Conservation (phyloP, 2,329 filamentous ascomycete genomes). For the Aureobasidium zeae region DNA sequence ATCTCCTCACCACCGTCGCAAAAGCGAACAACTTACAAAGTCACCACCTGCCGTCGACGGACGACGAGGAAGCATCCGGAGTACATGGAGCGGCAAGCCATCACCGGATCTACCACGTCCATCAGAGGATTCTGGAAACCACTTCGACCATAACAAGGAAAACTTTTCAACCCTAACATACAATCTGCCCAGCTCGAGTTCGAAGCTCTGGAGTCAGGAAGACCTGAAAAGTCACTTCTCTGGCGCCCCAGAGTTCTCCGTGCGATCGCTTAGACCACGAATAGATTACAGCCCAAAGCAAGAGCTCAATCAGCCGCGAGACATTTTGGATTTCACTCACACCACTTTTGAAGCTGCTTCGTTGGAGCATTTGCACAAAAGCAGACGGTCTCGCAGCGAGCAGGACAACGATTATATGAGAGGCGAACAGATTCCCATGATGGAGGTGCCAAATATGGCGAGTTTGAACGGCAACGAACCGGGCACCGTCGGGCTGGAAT, state of each 20-base stretch:
- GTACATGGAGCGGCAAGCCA: slow-evolving; percentile 1
- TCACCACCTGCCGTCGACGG: background rate
- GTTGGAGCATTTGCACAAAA: slow-evolving; percentile 2
- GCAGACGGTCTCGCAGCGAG: slow-evolving; percentile 2
- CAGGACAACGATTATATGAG: too few species aligned
- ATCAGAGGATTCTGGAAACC: slow-evolving; percentile 5
- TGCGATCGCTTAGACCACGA: slow-evolving; percentile 11
- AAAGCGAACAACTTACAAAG: background rate
- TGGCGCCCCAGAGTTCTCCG: slow-evolving; percentile 24
- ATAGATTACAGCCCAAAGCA: slow-evolving; percentile 4
- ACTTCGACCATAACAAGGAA: slow-evolving; percentile 2
- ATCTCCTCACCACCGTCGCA: background rate
- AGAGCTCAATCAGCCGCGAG: slow-evolving; percentile 14
- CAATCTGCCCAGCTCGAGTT: background rate
- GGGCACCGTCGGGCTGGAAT: slow-evolving; percentile 38
- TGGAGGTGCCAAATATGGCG: slow-evolving; percentile 43
- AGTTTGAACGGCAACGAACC: slow-evolving; percentile 36
- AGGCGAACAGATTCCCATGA: slow-evolving; percentile 11
- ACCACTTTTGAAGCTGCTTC: slow-evolving; percentile 19
- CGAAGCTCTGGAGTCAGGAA: slow-evolving; percentile 17
- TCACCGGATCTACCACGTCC: slow-evolving; percentile 5
- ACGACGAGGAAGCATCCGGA: background rate
- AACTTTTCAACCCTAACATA: background rate
- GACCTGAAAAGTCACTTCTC: slow-evolving; percentile 23
- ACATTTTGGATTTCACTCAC: slow-evolving; percentile 20